Conservation (phyloP, 2,329 filamentous ascomycete genomes). For the Ophiostoma australiae region DNA sequence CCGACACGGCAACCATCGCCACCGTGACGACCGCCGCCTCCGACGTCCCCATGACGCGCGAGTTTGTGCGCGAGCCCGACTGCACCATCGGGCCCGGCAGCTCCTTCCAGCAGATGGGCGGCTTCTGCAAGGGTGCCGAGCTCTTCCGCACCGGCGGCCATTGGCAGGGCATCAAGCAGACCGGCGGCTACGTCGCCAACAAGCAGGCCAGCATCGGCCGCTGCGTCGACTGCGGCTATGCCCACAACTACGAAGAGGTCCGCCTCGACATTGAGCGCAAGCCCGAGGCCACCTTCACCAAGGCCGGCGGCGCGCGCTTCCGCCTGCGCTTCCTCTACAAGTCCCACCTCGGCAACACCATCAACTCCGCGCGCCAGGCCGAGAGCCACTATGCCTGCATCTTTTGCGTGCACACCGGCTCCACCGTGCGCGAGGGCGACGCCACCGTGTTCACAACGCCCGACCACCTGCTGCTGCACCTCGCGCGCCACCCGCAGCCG, state of each 20-base stretch:
- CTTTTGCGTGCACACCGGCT: slow-evolving; percentile 37
- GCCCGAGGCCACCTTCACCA: slow-evolving; percentile 34
- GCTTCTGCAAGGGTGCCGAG: slow-evolving; percentile 40
- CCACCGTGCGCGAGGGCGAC: slow-evolving; percentile 38
- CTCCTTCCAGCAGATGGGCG: slow-evolving; percentile 36
- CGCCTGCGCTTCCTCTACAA: slow-evolving; percentile 42
- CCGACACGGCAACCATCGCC: slow-evolving; percentile 5
- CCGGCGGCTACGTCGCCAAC: slow-evolving; percentile 31
- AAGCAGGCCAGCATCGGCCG: slow-evolving; percentile 29
- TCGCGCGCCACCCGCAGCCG: slow-evolving; percentile 40
- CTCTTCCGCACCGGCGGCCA: slow-evolving; percentile 36
- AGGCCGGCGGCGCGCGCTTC: slow-evolving; percentile 35
- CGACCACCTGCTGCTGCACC: slow-evolving; percentile 38
- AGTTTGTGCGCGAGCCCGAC: slow-evolving; percentile 29
- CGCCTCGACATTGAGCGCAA: slow-evolving; percentile 33
- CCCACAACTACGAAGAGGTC: slow-evolving; percentile 34
- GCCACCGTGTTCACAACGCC: slow-evolving; percentile 40
- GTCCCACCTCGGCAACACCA: slow-evolving; percentile 37
- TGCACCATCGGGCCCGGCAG: slow-evolving; percentile 36
- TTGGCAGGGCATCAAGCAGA: slow-evolving; percentile 36
- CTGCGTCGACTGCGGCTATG: slow-evolving; percentile 32
- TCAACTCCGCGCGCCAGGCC: slow-evolving; percentile 29
- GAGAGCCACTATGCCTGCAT: slow-evolving; percentile 39
- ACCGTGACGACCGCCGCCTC: slow-evolving; percentile 4
- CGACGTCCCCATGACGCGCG: slow-evolving; percentile 25